phyloP scores from a whole-genome alignment of 208 protist species.

The Wallacemonas sp. region DNA sequence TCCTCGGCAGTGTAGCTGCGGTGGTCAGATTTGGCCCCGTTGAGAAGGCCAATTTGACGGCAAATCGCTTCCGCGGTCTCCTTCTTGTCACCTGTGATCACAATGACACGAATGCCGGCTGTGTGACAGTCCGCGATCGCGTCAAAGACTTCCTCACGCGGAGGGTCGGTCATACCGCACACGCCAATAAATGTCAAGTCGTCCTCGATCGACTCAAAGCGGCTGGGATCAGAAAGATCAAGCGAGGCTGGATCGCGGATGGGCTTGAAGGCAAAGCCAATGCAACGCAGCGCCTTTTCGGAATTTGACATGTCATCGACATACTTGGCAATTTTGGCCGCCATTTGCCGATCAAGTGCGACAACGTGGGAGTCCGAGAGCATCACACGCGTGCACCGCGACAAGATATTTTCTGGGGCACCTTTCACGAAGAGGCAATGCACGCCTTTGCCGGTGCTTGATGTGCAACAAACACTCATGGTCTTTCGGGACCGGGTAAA shows the following conservation, averaged over 20 bases:
- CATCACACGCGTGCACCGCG: constrained; percentile 75
- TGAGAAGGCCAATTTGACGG: constrained; percentile 92
- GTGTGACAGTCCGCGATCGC: constrained; percentile 91
- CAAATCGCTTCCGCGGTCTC: constrained; percentile 96
- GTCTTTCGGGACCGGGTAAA: constrained; percentile 95
- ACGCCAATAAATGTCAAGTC: constrained; percentile 90
- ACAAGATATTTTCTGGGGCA: constrained; percentile 93
- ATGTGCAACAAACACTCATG: constrained; percentile 91
- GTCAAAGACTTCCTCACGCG: constrained; percentile 84
- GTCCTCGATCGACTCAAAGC: constrained; percentile 78
- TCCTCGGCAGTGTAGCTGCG: constrained; percentile 76
- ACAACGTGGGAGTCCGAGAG: constrained; percentile 48
- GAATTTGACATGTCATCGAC: constrained; percentile 58
- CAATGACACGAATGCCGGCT: constrained; percentile 97
- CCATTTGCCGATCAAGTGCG: constrained; percentile 29
- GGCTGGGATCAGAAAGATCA: constrained; percentile 51
- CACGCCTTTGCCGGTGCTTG: constrained; percentile 12
- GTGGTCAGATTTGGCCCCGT: constrained; percentile 25
- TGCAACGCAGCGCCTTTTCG: constrained; percentile 71
- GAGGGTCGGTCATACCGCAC: constrained; percentile 95
- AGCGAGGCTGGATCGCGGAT: constrained; percentile 30
- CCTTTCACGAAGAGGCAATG: constrained; percentile 93
- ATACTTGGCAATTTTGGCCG: constrained; percentile 31
- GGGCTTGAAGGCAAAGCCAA: constrained; percentile 80
- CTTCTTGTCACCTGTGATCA: constrained; percentile 97